Conservation (phyloP, 768 basidiomycete genomes). For the Clitopilus hobsonii region DNA sequence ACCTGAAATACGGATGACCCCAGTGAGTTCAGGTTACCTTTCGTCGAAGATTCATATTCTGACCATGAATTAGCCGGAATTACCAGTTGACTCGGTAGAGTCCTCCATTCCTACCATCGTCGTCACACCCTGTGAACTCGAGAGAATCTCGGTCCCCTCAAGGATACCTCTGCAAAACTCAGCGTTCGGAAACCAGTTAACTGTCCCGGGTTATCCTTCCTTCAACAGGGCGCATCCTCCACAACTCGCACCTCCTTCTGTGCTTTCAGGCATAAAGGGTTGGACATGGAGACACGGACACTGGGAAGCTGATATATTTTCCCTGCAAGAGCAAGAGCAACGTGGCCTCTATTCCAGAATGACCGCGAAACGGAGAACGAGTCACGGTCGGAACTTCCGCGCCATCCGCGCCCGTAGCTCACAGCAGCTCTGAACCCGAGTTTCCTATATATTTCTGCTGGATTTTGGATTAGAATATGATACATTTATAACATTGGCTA, state of each 20-base stretch:
- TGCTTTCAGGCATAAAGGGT: constrained; percentile 24
- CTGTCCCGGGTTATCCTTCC: constrained; percentile 42
- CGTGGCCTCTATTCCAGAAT: constrained; percentile 37
- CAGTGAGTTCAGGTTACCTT: background rate
- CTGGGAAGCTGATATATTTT: constrained; percentile 47
- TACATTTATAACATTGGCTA: too few relatives aligned
- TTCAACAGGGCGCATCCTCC: constrained; percentile 48
- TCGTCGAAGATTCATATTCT: background rate
- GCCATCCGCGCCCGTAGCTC: background rate
- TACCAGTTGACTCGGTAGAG: too few relatives aligned
- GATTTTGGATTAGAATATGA: background rate
- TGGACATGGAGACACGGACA: constrained; percentile 52
- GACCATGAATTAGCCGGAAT: background rate
- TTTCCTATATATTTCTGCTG: background rate
- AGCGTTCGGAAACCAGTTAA: constrained; percentile 44
- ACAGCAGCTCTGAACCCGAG: background rate
- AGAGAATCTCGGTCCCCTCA: constrained; percentile 33
- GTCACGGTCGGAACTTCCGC: constrained; percentile 6
- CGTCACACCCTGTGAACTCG: constrained; percentile 44
- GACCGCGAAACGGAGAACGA: constrained; percentile 11
- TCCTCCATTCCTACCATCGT: constrained; percentile 44
- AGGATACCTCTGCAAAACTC: constrained; percentile 52
- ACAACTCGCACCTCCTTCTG: constrained; percentile 17
- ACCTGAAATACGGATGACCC: background rate
- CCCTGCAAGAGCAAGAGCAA: constrained; percentile 39